Evolutionary conservation across 1,139 yeast genomes (phyloP).

Genomic region (Taphrina flavorubra): DNA sequence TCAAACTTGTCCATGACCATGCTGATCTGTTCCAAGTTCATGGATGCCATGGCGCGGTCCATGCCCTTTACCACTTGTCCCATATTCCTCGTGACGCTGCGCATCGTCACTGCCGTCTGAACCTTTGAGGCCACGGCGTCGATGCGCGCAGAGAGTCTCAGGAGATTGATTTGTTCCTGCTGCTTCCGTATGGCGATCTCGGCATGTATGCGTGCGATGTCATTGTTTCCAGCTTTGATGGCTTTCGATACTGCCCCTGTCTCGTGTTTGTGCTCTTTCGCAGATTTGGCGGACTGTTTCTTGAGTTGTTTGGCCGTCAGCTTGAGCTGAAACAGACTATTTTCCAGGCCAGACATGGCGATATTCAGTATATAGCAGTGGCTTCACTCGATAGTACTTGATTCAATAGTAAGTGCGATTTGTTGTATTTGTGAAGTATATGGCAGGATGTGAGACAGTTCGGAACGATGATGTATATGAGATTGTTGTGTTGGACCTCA

Average conservation of each 20-base stretch:
- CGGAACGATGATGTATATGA: too few relatives aligned
- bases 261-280: slow-evolving; percentile 86
- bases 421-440: too few relatives aligned
- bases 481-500: too few relatives aligned
- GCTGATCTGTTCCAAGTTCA: slow-evolving; percentile 92
- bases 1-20: slow-evolving; percentile 98
- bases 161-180: slow-evolving; percentile 80
- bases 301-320: slow-evolving; percentile 88
- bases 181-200: slow-evolving; percentile 93
- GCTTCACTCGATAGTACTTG: too few relatives aligned
- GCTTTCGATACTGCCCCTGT: slow-evolving; percentile 91
- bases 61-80: slow-evolving; percentile 88
- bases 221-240: slow-evolving; percentile 81
- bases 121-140: slow-evolving; percentile 97
- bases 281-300: slow-evolving; percentile 87
- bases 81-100: slow-evolving; percentile 93
- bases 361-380: too few relatives aligned
- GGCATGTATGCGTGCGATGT: slow-evolving; percentile 92
- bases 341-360: slow-evolving; percentile 36
- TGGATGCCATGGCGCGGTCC: slow-evolving; percentile 94
- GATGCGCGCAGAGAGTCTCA: slow-evolving; percentile 83
- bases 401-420: too few relatives aligned
- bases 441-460: too few relatives aligned
- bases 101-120: slow-evolving; percentile 97
- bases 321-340: slow-evolving; percentile 58